These are phyloP conservation scores for Magnolia officinalis DNA, from an alignment of 164 flowering plant genomes.

Conservation along the genomic window DNA sequence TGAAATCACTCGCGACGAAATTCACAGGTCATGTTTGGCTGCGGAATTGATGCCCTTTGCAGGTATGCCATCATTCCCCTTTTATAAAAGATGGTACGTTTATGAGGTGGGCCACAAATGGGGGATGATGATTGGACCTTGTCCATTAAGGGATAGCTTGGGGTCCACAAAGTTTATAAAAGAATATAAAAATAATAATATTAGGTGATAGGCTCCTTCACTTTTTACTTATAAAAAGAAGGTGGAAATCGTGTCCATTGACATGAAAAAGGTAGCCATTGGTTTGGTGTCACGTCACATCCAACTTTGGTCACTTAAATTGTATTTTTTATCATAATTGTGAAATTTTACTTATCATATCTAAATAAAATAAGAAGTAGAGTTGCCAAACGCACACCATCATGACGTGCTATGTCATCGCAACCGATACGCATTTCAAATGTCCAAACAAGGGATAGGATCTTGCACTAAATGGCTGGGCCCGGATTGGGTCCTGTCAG, in stretches of 20 bases:
- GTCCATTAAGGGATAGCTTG: not conserved
- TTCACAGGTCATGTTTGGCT: no score
- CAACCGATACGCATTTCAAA: no score
- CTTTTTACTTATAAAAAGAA: not conserved
- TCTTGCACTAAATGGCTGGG: no score
- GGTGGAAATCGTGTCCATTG: not conserved
- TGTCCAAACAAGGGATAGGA: no score
- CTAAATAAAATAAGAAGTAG: not conserved
- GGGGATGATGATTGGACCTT: not conserved
- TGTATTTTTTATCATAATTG: not conserved
- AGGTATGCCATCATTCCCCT: no score
- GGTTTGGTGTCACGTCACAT: not conserved
- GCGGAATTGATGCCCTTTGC: no score
- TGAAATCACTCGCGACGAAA: no score
- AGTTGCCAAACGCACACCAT: not conserved
- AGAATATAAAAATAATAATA: no score
- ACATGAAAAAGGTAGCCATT: not conserved
- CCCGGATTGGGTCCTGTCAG: no score
- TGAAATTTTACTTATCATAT: not conserved
- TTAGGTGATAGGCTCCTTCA: not conserved
- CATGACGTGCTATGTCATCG: not conserved
- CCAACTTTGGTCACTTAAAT: not conserved
- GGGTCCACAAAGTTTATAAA: no score
- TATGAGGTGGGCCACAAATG: no score
- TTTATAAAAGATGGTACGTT: no score